Conservation (phyloP, 495 filamentous ascomycete genomes). For the Penicillium turbatum region DNA sequence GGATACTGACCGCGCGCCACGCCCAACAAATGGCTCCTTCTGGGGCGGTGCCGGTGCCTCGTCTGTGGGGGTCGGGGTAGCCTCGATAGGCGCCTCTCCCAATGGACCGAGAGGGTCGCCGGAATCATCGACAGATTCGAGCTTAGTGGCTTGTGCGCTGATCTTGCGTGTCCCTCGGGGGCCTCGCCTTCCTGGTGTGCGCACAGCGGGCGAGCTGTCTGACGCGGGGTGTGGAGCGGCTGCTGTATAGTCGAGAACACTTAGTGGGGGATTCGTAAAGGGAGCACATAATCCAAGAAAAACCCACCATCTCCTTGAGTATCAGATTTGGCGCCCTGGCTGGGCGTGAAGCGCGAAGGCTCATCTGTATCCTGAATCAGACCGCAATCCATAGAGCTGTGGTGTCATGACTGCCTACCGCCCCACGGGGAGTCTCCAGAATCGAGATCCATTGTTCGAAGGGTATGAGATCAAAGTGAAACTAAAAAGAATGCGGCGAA, state of each 20-base stretch:
- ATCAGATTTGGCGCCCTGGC: conserved; percentile 24
- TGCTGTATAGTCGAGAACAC: conserved; percentile 30
- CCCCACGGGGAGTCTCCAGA: conserved; percentile 68
- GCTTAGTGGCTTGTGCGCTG: conserved; percentile 72
- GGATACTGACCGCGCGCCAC: conserved; percentile 52
- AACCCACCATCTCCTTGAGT: conserved; percentile 30
- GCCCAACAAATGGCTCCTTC: conserved; percentile 69
- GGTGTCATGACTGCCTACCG: conserved; percentile 49
- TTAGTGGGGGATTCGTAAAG: conserved; percentile 29
- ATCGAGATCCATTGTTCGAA: conserved; percentile 55
- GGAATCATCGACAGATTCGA: conserved; percentile 86
- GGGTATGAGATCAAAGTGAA: conserved; percentile 1
- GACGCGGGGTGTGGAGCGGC: conserved; percentile 33
- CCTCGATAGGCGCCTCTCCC: conserved; percentile 52
- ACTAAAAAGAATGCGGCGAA: background rate
- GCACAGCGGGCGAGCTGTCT: conserved; percentile 35
- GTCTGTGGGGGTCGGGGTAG: conserved; percentile 44
- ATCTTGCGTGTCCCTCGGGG: conserved; percentile 65
- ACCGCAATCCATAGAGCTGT: conserved; percentile 27
- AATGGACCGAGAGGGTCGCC: conserved; percentile 89
- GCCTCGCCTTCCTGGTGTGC: conserved; percentile 46
- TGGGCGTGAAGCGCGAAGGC: conserved; percentile 49
- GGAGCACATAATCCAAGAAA: conserved; percentile 10
- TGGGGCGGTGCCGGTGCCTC: conserved; percentile 82
- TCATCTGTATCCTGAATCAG: conserved; percentile 44